These are phyloP conservation scores for Crepidotus variabilis DNA, from an alignment of 768 basidiomycete genomes.

Conservation along the genomic window DNA sequence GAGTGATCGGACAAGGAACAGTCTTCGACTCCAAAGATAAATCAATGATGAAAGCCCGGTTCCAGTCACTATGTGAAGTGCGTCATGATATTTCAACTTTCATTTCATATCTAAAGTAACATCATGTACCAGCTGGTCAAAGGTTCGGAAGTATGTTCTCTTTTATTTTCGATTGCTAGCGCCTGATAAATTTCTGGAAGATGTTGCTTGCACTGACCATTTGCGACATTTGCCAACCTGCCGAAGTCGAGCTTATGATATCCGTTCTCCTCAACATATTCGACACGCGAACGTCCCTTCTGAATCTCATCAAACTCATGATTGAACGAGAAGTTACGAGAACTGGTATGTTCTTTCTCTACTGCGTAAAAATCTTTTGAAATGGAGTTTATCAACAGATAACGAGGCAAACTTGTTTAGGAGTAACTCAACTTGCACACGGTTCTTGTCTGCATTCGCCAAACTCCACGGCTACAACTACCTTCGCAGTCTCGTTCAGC, in stretches of 20 bases:
- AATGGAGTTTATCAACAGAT: slow-evolving; percentile 38
- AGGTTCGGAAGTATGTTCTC: slow-evolving; percentile 61
- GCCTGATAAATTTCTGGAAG: slow-evolving; percentile 28
- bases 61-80: slow-evolving; percentile 59
- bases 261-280: slow-evolving; percentile 84
- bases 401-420: slow-evolving; percentile 83
- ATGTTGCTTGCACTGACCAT: slow-evolving; percentile 81
- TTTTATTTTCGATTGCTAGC: neutral
- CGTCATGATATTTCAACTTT: slow-evolving; percentile 14
- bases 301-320: slow-evolving; percentile 75
- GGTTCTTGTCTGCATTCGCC: slow-evolving; percentile 83
- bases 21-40: slow-evolving; percentile 66
- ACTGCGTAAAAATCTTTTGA: neutral
- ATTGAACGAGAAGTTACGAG: slow-evolving; percentile 80
- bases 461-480: slow-evolving; percentile 91
- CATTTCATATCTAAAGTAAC: neutral
- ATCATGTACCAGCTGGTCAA: slow-evolving; percentile 54
- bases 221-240: slow-evolving; percentile 78
- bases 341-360: slow-evolving; percentile 48
- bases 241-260: slow-evolving; percentile 81
- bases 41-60: slow-evolving; percentile 39
- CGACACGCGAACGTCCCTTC: slow-evolving; percentile 68
- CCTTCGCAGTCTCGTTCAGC: slow-evolving; percentile 73
- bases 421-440: slow-evolving; percentile 82
- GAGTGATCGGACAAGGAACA: slow-evolving; percentile 76